These are phyloP conservation scores for Hypoxylon cercidicola DNA, from an alignment of 495 filamentous ascomycete genomes.

Conservation along the genomic window DNA sequence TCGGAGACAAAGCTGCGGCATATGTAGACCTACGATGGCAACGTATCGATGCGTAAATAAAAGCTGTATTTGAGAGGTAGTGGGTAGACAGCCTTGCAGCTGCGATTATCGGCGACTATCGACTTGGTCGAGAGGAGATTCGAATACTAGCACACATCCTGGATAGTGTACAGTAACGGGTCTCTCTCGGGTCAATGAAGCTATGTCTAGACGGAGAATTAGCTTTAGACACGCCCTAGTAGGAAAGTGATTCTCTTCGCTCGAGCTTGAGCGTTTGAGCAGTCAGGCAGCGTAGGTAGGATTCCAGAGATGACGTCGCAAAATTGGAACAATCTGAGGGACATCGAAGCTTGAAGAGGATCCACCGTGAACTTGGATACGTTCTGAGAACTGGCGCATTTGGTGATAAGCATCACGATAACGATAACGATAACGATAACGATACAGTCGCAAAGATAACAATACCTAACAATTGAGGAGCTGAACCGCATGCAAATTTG, in stretches of 20 bases:
- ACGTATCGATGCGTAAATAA: not conserved
- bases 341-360: slow-evolving; percentile 14
- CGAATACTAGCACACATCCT: slow-evolving; percentile 32
- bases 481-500: not conserved
- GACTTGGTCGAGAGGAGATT: slow-evolving; percentile 23
- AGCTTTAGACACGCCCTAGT: not conserved
- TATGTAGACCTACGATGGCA: slow-evolving; percentile 5
- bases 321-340: slow-evolving; percentile 8
- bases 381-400: not conserved
- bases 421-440: slow-evolving; percentile 3
- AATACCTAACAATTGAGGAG: slow-evolving; percentile 24
- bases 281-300: slow-evolving; percentile 4
- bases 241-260: not conserved
- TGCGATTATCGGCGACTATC: slow-evolving; percentile 36
- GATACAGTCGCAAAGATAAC: not conserved
- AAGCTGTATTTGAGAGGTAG: not conserved
- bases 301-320: slow-evolving; percentile 15
- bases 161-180: slow-evolving; percentile 21
- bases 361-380: slow-evolving; percentile 10
- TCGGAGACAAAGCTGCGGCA: slow-evolving; percentile 1
- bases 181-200: slow-evolving; percentile 17
- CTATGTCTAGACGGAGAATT: not conserved
- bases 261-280: slow-evolving; percentile 1
- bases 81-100: slow-evolving; percentile 1
- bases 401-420: slow-evolving; percentile 7